Conservation (phyloP, 73 alveolate genomes). For the Tetrahymena thermophila region DNA sequence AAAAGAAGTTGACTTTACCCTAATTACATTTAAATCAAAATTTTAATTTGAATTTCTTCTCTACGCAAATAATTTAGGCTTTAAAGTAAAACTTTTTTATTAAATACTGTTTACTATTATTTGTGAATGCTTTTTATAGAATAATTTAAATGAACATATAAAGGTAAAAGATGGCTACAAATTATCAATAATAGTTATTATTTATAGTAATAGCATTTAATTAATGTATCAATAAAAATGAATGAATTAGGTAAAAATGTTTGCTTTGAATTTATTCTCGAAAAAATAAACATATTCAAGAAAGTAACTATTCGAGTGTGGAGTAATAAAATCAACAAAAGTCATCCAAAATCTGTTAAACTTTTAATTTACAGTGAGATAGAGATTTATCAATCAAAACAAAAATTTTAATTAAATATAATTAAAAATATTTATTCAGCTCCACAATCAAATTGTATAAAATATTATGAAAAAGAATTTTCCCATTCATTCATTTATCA, state of each 20-base stretch:
- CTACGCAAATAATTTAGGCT: background rate
- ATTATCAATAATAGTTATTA: too few species aligned
- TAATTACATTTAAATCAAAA: too few species aligned
- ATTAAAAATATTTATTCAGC: too few species aligned
- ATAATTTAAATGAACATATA: too few species aligned
- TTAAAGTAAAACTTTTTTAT: background rate
- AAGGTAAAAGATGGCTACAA: too few species aligned
- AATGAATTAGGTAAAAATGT: too few species aligned
- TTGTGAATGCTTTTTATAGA: background rate
- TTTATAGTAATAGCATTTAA: background rate
- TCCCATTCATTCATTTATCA: background rate
- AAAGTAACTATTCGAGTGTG: background rate
- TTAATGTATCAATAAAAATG: too few species aligned
- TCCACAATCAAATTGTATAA: too few species aligned
- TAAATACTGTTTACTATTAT: too few species aligned
- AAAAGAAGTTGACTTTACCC: too few species aligned
- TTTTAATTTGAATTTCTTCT: too few species aligned
- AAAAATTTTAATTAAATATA: too few species aligned
- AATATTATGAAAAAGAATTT: background rate
- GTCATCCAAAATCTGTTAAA: background rate
- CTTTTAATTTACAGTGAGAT: background rate
- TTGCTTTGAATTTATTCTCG: background rate
- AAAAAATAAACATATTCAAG: background rate
- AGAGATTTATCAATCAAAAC: background rate
- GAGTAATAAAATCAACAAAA: background rate